Conservation (phyloP, 306 rosid species). For the Astragalus membranaceus region DNA sequence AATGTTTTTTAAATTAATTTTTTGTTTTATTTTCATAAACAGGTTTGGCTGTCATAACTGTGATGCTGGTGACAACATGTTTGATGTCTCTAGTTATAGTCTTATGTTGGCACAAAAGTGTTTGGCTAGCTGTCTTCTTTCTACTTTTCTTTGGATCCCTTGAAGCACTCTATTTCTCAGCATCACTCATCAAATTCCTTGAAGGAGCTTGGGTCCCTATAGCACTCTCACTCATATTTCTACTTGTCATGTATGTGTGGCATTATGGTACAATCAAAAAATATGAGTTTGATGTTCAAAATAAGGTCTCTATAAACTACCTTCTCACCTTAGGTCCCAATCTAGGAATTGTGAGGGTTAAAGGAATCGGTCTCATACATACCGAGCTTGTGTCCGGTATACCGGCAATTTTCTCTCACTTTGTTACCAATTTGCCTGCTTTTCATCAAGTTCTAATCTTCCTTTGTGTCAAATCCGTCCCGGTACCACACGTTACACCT, state of each 20-base stretch:
- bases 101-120: constrained; percentile 79
- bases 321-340: constrained; percentile 73
- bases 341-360: constrained; percentile 83
- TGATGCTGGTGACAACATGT: constrained; percentile 92
- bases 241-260: constrained; percentile 82
- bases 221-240: constrained; percentile 86
- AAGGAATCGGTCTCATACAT: constrained; percentile 91
- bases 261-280: constrained; percentile 91
- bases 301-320: constrained; percentile 94
- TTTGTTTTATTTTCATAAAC: constrained; percentile 23
- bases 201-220: constrained; percentile 99
- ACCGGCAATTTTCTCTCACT: constrained; percentile 95
- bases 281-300: constrained; percentile 90
- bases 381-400: constrained; percentile 94
- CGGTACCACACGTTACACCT: constrained; percentile 91
- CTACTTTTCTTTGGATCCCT: constrained; percentile 83
- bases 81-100: constrained; percentile 93
- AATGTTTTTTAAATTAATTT: not conserved
- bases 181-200: constrained; percentile 87
- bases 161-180: constrained; percentile 97
- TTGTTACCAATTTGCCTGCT: constrained; percentile 95
- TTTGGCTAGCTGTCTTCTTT: constrained; percentile 62
- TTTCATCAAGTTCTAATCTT: constrained; percentile 94
- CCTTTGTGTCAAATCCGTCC: constrained; percentile 93
- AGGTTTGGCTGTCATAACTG: constrained; percentile 98